Evolutionary conservation across 1,284 basidiomycete genomes (phyloP).

Genomic region (Chiua sp.): DNA sequence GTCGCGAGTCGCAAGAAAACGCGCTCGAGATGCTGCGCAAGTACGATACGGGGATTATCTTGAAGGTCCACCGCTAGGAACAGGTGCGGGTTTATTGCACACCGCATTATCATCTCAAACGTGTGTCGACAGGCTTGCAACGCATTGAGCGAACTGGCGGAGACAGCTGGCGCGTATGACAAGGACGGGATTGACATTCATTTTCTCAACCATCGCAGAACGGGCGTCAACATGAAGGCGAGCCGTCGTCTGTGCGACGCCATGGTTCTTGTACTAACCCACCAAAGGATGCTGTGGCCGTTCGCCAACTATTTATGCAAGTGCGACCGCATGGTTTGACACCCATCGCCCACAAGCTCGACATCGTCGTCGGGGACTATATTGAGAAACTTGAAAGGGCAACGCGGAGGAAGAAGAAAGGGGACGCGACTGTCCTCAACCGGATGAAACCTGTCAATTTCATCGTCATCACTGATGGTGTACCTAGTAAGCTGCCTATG

Average conservation of each 20-base stretch:
- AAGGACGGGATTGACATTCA: constrained; percentile 52
- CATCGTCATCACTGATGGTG: constrained; percentile 68
- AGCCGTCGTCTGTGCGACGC: neutral
- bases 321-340: constrained; percentile 52
- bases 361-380: constrained; percentile 51
- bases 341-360: constrained; percentile 55
- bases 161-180: constrained; percentile 46
- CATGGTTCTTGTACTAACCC: neutral
- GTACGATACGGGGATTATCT: constrained; percentile 57
- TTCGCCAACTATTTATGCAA: constrained; percentile 48
- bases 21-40: constrained; percentile 46
- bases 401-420: constrained; percentile 33
- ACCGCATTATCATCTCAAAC: constrained; percentile 5
- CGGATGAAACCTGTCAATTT: constrained; percentile 61
- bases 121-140: constrained; percentile 25
- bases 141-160: constrained; percentile 47
- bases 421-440: constrained; percentile 35
- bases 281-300: constrained; percentile 33
- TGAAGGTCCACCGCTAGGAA: constrained; percentile 45
- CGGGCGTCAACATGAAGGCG: constrained; percentile 23
- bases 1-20: constrained; percentile 42
- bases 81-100: constrained; percentile 48
- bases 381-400: constrained; percentile 48
- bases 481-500: constrained; percentile 47
- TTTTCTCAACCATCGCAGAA: constrained; percentile 46